Conservation (phyloP, 2,329 filamentous ascomycete genomes). For the Aureobasidium musti region DNA sequence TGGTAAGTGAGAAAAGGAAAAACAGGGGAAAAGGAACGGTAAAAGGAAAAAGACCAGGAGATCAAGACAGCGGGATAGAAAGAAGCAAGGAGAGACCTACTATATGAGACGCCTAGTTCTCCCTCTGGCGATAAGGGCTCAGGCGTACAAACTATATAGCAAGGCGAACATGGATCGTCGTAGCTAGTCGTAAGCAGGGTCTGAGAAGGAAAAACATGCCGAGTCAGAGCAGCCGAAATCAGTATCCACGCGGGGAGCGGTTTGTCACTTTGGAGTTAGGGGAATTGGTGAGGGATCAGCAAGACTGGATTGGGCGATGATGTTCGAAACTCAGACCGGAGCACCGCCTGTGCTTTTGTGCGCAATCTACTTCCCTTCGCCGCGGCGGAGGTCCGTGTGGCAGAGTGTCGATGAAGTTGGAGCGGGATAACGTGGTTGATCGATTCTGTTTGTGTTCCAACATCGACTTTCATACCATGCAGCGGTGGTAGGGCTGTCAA, state of each 20-base stretch:
- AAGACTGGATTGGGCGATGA: slow-evolving; percentile 1
- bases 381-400: not conserved
- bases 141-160: not conserved
- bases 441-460: not conserved
- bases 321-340: not conserved
- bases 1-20: not conserved
- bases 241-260: not conserved
- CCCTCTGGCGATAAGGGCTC: not conserved
- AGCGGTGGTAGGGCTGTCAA: no score
- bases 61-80: not conserved
- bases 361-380: not conserved
- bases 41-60: not conserved
- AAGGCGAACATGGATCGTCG: slow-evolving; percentile 11
- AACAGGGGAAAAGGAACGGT: not conserved
- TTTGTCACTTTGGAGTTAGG: not conserved
- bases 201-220: not conserved
- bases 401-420: not conserved
- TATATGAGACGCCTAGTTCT: not conserved
- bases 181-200: not conserved
- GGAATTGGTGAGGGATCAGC: not conserved
- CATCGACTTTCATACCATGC: not conserved
- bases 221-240: not conserved
- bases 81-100: not conserved
- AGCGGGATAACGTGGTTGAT: not conserved
- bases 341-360: not conserved